Percentiles rank a stretch among this genome's conserved stretches.
These are phyloP conservation scores for Athelia psychrophila DNA, from an alignment of 1,284 basidiomycete genomes.

Conservation along the genomic window DNA sequence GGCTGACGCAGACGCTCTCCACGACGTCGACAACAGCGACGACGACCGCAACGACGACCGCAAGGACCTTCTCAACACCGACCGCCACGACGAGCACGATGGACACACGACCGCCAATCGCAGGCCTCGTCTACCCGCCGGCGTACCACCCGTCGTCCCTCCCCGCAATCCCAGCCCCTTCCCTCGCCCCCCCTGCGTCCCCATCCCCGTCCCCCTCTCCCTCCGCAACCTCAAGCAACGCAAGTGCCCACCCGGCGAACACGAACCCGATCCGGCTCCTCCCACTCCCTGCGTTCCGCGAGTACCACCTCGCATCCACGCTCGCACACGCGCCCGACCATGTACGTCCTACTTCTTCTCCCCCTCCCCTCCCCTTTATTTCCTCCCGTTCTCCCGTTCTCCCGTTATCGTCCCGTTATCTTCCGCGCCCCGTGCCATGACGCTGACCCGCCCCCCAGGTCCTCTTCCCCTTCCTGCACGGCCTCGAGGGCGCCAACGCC, in stretches of 20 bases:
- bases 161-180: conserved; percentile 8
- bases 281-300: conserved; percentile 51
- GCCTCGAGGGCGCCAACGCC: conserved; percentile 75
- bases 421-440: too few species aligned
- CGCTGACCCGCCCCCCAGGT: too few species aligned
- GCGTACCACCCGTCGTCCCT: conserved; percentile 33
- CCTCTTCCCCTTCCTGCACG: conserved; percentile 82
- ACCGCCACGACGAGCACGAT: not conserved
- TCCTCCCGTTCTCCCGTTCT: too few species aligned
- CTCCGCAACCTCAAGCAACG: too few species aligned
- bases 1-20: too few species aligned
- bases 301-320: conserved; percentile 60
- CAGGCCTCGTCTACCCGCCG: conserved; percentile 43
- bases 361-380: too few species aligned
- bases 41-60: not conserved
- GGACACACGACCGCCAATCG: conserved; percentile 17
- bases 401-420: too few species aligned
- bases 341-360: too few species aligned
- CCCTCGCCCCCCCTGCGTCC: conserved; percentile 40
- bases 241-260: conserved; percentile 36
- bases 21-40: not conserved
- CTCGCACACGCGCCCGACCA: conserved; percentile 71
- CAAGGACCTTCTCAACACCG: not conserved
- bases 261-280: conserved; percentile 51
- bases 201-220: conserved; percentile 15